Conservation (phyloP, 345 rosid genomes). For the Odontarrhena argentea region DNA sequence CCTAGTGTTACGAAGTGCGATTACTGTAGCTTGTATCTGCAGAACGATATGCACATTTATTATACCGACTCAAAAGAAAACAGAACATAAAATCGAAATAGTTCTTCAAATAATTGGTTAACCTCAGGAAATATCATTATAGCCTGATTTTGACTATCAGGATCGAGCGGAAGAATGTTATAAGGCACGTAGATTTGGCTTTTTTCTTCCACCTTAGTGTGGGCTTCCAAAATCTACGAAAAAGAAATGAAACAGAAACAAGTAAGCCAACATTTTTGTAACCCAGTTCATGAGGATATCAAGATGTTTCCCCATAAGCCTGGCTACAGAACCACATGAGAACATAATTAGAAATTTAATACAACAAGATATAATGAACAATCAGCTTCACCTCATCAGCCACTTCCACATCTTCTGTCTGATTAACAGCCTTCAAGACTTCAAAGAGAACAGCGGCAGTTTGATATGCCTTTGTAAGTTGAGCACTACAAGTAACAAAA, state of each 20-base stretch:
- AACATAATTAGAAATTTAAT: background rate
- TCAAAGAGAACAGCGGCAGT: constrained; percentile 82
- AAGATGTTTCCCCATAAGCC: constrained; percentile 17
- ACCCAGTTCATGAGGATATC: constrained; percentile 9
- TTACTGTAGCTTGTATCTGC: constrained; percentile 50
- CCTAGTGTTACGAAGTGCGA: constrained; percentile 51
- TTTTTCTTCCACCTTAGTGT: constrained; percentile 62
- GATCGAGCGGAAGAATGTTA: constrained; percentile 73
- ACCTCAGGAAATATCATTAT: constrained; percentile 70
- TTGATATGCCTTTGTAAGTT: constrained; percentile 75
- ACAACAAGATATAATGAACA: constrained; percentile 9
- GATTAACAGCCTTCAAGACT: constrained; percentile 72
- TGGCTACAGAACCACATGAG: background rate
- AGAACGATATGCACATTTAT: background rate
- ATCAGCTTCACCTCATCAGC: constrained; percentile 61
- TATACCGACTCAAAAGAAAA: background rate
- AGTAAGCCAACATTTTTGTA: constrained; percentile 16
- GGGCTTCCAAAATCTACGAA: constrained; percentile 65
- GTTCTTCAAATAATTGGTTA: constrained; percentile 6
- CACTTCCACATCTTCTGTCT: constrained; percentile 68
- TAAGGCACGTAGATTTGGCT: constrained; percentile 61
- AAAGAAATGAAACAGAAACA: constrained; percentile 27
- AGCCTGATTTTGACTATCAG: constrained; percentile 69
- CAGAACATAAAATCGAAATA: background rate
- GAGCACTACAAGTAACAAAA: constrained; percentile 51